Base-by-base conservation (phyloP, 225 moss, liverwort and hornwort genomes). In the Polytrichum formosum region DNA sequence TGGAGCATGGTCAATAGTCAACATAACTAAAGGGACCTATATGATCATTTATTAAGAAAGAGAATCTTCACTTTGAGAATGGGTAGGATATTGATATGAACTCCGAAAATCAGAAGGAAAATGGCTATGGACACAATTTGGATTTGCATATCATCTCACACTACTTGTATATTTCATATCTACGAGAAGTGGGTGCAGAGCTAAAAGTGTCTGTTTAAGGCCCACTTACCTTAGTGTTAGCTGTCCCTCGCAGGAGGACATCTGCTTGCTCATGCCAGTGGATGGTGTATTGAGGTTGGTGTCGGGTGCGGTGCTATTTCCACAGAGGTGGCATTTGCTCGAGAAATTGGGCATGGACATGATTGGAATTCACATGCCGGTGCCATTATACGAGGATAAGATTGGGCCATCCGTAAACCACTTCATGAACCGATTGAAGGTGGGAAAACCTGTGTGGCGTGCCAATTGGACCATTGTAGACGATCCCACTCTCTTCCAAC, bases 301-400 rank as follows among this genome's bases (percentile, higher is more conserved):
- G 22, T 90, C 91, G 29, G 91, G 91, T 22, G 90, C 87, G 4
- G 90, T 92, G 63, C 63, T 92, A 63, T 90, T 92, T 80, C 90
- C 91, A 3, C 85, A 87, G 10, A 69, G 90, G 53, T 92, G 90
- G 91, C 76, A 82, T 5, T 33, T 90, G 70, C 69, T 80, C 16
- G 81, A 90, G 72, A 92, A 90, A 79, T 80, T 84, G 55, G 91
- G 91, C n/a, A 85, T 91, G 91, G 89, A 91, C 70, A 83, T 91
- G 90, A 64, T 54, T 8, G 23, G 25, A 59, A 91, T 91, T 66
- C 91, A 91, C 71, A 37, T 90, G 75, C 91, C 91, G 6, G 90
- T 91, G 28, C 91, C 91, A 10, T 83, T 91, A 72, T 91, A 90
- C 56, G 90, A 87, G 26, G 61, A 77, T 6, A 78, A 79, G 64